Base-by-base conservation (phyloP, 768 basidiomycete species). In the Agaricus subrufescens region DNA sequence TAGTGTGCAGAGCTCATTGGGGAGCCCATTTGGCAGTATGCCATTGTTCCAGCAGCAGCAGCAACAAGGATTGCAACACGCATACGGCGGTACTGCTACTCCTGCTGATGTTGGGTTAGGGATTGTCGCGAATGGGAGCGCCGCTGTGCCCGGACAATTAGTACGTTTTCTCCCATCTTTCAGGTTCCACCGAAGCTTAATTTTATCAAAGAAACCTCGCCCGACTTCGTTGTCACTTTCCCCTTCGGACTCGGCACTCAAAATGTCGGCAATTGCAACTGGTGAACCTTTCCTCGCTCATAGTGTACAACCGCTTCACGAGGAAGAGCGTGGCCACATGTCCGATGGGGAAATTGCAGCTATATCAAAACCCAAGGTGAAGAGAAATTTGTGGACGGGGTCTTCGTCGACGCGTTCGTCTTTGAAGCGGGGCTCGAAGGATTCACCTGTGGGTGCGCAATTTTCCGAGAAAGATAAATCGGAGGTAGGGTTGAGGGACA, bases 281-380 rank as follows among this genome's bases (percentile, higher is more conserved):
- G 5, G 29, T 27, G 9, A 66, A 71, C 11, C 60, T 66, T 5
- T 69, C 71, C 25, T 65, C 66, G 30, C 62, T 62, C 4, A 66
- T 57, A 30, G 73, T 71, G 7, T 29, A 9, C 12, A 30, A 48
- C 7, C 8, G 26, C 71, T 65, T 4, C 76, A 77, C 3, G 85
- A 84, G 11, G 87, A 89, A 19, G 74, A 76, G 30, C 61, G 58
- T 65, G 82, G 63, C 68, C 73, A 63, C 46, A 71, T 87, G 68
- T 91, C 89, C 66, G 91, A 92, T 66, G 77, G 78, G 43, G 85
- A 88, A 62, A 69, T 73, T 50, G 69, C 69, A 14, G 70, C 74
- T 25, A 58, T 68, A 7, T 40, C 64, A 0, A 78, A 67, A 7
- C 38, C 64, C 0, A 78, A 67, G 48, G 75, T 78, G 61, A 79